A percentile compares a stretch with the other conserved stretches of the same genome.
Evolutionary conservation across 306 rosid species (phyloP).

Genomic region (Cyclanthera cordifolia): DNA sequence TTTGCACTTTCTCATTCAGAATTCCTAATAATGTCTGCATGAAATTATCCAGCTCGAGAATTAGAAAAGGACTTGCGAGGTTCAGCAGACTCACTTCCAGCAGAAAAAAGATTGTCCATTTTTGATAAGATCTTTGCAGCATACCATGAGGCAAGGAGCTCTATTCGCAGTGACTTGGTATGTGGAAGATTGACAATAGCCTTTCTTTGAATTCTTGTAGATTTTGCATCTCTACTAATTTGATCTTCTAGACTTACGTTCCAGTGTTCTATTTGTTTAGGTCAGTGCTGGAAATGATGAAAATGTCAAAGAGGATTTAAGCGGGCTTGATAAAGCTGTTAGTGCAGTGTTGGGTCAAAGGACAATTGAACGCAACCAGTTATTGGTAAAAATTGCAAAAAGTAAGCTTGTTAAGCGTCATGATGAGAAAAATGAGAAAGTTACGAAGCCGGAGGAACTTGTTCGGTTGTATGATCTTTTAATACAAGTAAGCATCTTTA

Average conservation of each 20-base stretch:
- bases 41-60: constrained; percentile 75
- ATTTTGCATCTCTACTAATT: not conserved
- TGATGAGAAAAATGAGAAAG: constrained; percentile 83
- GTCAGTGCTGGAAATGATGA: constrained; percentile 78
- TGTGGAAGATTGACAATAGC: constrained; percentile 11
- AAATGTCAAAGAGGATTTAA: constrained; percentile 75
- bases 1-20: not conserved
- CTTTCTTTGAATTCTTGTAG: not conserved
- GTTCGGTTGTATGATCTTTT: constrained; percentile 87
- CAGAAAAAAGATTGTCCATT: constrained; percentile 61
- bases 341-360: constrained; percentile 84
- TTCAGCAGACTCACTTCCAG: constrained; percentile 57
- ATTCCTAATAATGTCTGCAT: constrained; percentile 16
- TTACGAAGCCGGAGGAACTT: constrained; percentile 97
- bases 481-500: constrained; percentile 49
- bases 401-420: constrained; percentile 71
- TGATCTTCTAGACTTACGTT: constrained; percentile 10
- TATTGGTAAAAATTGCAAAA: constrained; percentile 76
- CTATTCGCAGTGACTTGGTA: constrained; percentile 93
- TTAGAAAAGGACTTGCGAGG: constrained; percentile 81
- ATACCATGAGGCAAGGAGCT: constrained; percentile 86
- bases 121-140: constrained; percentile 93
- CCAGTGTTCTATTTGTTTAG: constrained; percentile 32
- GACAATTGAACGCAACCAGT: constrained; percentile 86
- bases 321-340: constrained; percentile 97